Evolutionary conservation across 345 rosid genomes (phyloP).

Genomic region (Linum trigynum): DNA sequence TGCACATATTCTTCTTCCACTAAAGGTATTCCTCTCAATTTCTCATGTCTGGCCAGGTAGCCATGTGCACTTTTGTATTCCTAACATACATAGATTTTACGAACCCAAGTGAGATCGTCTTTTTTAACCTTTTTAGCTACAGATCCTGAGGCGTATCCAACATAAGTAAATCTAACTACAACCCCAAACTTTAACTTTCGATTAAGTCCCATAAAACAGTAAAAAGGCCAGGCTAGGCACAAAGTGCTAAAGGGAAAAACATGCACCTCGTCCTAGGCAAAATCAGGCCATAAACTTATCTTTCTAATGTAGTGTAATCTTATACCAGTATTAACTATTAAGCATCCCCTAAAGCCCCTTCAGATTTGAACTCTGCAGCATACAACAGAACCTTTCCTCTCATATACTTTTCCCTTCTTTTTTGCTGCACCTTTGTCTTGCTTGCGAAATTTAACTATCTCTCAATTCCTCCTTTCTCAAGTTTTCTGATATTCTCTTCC

Average conservation of each 20-base stretch:
- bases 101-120: not conserved
- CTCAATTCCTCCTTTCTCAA: conserved; percentile 82
- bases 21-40: too few species aligned
- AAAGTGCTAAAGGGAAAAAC: conserved; percentile 16
- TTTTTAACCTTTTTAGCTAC: not conserved
- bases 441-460: conserved; percentile 54
- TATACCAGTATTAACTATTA: not conserved
- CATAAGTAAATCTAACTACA: conserved; percentile 6
- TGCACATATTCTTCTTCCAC: not conserved
- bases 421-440: conserved; percentile 51
- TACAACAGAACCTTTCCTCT: conserved; percentile 17
- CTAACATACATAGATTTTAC: not conserved
- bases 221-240: conserved; percentile 17
- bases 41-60: not conserved
- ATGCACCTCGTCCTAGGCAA: conserved; percentile 1
- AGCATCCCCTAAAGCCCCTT: not conserved
- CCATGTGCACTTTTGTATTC: not conserved
- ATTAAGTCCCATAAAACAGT: conserved; percentile 39
- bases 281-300: conserved; percentile 1
- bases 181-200: conserved; percentile 32
- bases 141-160: conserved; percentile 14
- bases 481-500: conserved; percentile 81
- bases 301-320: not conserved
- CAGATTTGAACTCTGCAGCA: conserved; percentile 21
- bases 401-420: conserved; percentile 35